phyloP scores from a whole-genome alignment of 2,329 filamentous ascomycete genomes.

The Pestalotiopsis sp. region DNA sequence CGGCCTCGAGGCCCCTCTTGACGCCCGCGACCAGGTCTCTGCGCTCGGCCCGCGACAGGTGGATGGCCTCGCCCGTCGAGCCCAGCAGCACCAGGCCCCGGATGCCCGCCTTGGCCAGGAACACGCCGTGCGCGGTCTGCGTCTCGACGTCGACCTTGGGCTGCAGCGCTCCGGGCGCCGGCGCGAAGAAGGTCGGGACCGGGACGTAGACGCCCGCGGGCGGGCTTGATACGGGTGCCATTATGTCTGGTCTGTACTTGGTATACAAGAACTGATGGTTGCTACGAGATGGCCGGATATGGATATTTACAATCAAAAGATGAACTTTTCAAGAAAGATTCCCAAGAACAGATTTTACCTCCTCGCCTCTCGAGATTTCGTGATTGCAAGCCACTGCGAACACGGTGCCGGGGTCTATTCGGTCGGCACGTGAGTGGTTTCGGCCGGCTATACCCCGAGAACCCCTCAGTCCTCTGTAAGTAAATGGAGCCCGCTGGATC shows the following conservation, averaged over 20 bases:
- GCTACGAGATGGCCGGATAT: too few species aligned
- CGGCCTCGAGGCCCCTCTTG: conserved; percentile 55
- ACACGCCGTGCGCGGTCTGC: conserved; percentile 60
- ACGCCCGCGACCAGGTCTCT: conserved; percentile 56
- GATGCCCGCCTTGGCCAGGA: conserved; percentile 62
- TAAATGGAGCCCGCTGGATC: background rate
- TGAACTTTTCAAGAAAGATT: background rate
- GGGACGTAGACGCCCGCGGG: conserved; percentile 62
- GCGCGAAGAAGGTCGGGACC: conserved; percentile 66
- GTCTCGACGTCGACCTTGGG: conserved; percentile 59
- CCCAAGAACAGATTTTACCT: background rate
- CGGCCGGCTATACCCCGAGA: conserved; percentile 2
- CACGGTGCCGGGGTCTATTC: background rate
- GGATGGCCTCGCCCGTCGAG: conserved; percentile 66
- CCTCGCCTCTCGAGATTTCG: background rate
- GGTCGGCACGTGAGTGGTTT: background rate
- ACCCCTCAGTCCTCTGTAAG: background rate
- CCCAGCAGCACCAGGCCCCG: conserved; percentile 64
- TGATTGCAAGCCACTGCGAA: background rate
- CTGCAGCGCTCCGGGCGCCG: conserved; percentile 43
- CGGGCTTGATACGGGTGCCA: conserved; percentile 30
- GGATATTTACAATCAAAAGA: too few species aligned
- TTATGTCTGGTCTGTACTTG: background rate
- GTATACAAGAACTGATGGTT: too few species aligned
- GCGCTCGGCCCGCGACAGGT: conserved; percentile 61